Evolutionary conservation across 805 yeast genomes (phyloP).

Genomic region (Clavispora carvajalis): DNA sequence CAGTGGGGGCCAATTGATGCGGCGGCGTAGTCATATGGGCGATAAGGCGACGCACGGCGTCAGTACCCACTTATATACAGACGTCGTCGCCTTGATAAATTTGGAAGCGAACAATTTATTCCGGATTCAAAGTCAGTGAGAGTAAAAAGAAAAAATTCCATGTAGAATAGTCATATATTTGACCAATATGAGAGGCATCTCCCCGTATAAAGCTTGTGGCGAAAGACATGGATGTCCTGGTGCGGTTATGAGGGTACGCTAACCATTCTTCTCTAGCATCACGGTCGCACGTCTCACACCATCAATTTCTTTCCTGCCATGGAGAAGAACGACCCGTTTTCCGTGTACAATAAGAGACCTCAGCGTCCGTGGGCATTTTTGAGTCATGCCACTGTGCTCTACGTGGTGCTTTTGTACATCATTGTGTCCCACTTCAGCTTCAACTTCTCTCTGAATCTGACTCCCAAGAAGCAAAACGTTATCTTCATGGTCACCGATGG

Average conservation of each 20-base stretch:
- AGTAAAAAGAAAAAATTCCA: no score
- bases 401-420: neutral
- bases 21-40: no score
- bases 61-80: no score
- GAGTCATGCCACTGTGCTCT: neutral
- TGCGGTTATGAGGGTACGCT: no score
- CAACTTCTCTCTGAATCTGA: conserved; percentile 1
- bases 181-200: no score
- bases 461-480: conserved; percentile 56
- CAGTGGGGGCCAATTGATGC: no score
- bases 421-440: neutral
- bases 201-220: no score
- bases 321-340: neutral
- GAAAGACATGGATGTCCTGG: no score
- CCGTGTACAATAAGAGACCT: neutral
- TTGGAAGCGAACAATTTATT: neutral
- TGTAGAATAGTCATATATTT: no score
- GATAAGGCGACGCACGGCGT: no score
- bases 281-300: neutral
- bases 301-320: neutral
- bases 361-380: neutral
- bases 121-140: no score
- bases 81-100: neutral
- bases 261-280: no score
- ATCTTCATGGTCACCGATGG: conserved; percentile 91